phyloP scores from a whole-genome alignment of 805 yeast genomes.

The Kluyveromyces aestuarii region DNA sequence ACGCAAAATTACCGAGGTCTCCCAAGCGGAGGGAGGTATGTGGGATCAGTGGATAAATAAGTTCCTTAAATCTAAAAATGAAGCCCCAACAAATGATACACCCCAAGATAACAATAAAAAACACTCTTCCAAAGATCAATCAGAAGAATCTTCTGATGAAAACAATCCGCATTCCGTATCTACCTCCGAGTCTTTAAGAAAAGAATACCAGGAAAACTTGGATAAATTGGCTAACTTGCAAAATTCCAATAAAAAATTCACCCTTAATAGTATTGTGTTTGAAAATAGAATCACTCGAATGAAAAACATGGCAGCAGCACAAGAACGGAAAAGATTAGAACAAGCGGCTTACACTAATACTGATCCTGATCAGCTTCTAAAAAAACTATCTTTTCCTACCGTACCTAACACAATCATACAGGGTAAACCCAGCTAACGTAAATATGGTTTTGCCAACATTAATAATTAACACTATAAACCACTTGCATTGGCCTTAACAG shows the following conservation, averaged over 20 bases:
- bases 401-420: slow-evolving; percentile 12
- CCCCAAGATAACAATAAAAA: background rate
- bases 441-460: too few species aligned
- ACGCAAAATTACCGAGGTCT: slow-evolving; percentile 6
- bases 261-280: slow-evolving; percentile 16
- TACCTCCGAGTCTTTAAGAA: slow-evolving; percentile 4
- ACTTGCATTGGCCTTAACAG: too few species aligned
- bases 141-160: background rate
- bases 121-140: background rate
- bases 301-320: slow-evolving; percentile 5
- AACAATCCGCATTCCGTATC: background rate
- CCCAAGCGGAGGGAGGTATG: slow-evolving; percentile 9
- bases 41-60: slow-evolving; percentile 29
- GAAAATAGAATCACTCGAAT: slow-evolving; percentile 15
- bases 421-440: background rate
- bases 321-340: slow-evolving; percentile 11
- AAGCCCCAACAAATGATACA: background rate
- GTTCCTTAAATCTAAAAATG: slow-evolving; percentile 13
- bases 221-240: slow-evolving; percentile 16
- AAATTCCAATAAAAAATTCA: slow-evolving; percentile 11
- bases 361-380: slow-evolving; percentile 18
- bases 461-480: too few species aligned
- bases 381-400: slow-evolving; percentile 19
- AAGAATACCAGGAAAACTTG: slow-evolving; percentile 11
- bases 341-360: slow-evolving; percentile 24